Conservation (phyloP, 176 grass and related monocot genomes). For the Tillandsia fasciculata region DNA sequence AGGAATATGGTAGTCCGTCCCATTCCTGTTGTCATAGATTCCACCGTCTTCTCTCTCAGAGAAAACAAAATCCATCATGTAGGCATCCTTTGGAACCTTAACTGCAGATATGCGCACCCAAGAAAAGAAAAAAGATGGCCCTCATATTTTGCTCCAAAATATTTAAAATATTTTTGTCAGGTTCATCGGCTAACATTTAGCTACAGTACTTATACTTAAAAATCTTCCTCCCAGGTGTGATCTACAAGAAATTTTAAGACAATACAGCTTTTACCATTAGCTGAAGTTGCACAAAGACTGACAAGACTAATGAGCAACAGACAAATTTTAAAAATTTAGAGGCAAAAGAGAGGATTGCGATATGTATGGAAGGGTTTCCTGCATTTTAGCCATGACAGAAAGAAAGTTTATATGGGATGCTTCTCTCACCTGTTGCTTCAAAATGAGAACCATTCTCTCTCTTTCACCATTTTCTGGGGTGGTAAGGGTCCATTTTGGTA, state of each 20-base stretch:
- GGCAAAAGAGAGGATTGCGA: too few species aligned
- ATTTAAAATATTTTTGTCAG: not conserved
- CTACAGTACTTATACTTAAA: too few species aligned
- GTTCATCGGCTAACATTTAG: too few species aligned
- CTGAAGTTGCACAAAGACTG: too few species aligned
- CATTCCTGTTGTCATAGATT: constrained; percentile 77
- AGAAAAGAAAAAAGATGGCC: not conserved
- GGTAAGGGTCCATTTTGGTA: constrained; percentile 65
- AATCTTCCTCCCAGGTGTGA: too few species aligned
- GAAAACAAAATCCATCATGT: constrained; percentile 99
- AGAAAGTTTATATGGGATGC: too few species aligned
- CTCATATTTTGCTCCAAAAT: not conserved
- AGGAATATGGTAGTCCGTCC: constrained; percentile 88
- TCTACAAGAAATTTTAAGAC: too few species aligned
- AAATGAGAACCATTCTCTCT: constrained; percentile 56
- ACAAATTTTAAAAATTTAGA: too few species aligned
- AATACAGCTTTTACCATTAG: too few species aligned
- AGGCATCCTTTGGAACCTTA: constrained; percentile 82
- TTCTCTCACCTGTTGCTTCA: constrained; percentile 47
- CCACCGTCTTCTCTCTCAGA: constrained; percentile 85
- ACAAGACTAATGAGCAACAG: too few species aligned
- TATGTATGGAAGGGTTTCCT: too few species aligned
- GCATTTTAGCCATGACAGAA: too few species aligned
- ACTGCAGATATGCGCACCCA: constrained; percentile 28
- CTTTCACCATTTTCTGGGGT: constrained; percentile 68